phyloP scores from a whole-genome alignment of 1,139 yeast genomes.

The Scheffersomyces titani region DNA sequence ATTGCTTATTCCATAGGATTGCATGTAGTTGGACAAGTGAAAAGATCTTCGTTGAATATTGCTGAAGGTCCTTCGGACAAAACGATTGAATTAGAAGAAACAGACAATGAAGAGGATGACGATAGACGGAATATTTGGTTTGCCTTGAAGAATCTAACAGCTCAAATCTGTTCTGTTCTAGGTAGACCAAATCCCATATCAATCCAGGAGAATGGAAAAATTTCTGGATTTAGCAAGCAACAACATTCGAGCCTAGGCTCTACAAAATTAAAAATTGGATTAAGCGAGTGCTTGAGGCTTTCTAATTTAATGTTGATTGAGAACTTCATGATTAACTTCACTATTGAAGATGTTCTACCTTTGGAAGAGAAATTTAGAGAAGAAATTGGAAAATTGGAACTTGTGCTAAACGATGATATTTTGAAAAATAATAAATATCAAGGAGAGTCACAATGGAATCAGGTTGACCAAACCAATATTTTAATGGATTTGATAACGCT shows the following conservation, averaged over 20 bases:
- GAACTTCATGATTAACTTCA: slow-evolving; percentile 49
- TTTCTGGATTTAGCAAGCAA: slow-evolving; percentile 24
- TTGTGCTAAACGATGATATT: slow-evolving; percentile 20
- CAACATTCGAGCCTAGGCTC: slow-evolving; percentile 23
- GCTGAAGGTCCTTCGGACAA: background rate
- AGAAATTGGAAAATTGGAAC: slow-evolving; percentile 39
- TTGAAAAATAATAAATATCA: slow-evolving; percentile 10
- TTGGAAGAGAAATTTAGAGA: slow-evolving; percentile 43
- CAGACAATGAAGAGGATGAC: slow-evolving; percentile 12
- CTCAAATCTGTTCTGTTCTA: slow-evolving; percentile 52
- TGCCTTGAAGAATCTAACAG: slow-evolving; percentile 47
- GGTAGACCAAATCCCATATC: slow-evolving; percentile 61
- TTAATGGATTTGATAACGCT: slow-evolving; percentile 47
- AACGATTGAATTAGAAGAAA: background rate
- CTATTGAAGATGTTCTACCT: slow-evolving; percentile 36
- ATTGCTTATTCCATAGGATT: slow-evolving; percentile 54
- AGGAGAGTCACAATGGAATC: slow-evolving; percentile 1
- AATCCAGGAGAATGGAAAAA: slow-evolving; percentile 45
- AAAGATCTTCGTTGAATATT: background rate
- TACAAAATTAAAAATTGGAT: slow-evolving; percentile 41
- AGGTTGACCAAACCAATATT: slow-evolving; percentile 37
- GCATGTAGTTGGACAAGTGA: slow-evolving; percentile 43
- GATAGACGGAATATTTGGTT: slow-evolving; percentile 51
- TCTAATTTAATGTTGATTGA: slow-evolving; percentile 56
- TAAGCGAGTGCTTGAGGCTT: slow-evolving; percentile 50